Base-by-base conservation (phyloP, 768 basidiomycete genomes). In the Dioszegia aurantiaca region DNA sequence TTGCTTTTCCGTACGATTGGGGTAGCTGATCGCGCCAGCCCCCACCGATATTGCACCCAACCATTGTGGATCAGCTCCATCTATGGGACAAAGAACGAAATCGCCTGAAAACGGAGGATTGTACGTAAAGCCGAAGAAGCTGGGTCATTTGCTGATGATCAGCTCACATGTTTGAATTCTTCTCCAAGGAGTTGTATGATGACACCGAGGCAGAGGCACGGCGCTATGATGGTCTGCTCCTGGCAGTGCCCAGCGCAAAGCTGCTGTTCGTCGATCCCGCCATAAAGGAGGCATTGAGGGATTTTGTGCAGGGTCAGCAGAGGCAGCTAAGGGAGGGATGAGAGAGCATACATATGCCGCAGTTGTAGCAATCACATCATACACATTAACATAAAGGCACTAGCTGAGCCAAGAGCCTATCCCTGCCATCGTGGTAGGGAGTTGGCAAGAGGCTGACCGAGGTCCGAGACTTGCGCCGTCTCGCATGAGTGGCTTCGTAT, bases 1-100 rank as follows among this genome's bases (percentile, higher is more conserved):
- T 16, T 27, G 48, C 26, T n/a, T n/a, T n/a, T 43, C 43, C 33
- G 47, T 52, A 47, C 40, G 26, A 37, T 37, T 30, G 21, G 45
- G 4, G 12, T 12, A 49, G 54, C 37, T 56, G 30, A 28, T 11
- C 8, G 28, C 17, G 14, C 19, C 36, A 61, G 48, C 69, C 67
- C 19, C 69, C 61, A 72, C 93, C 93, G 9, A 80, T 98, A 14
- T 80, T 99, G 23, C 94, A 95, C 27, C 91, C 95, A 42, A 98
- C 95, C 0, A 94, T 99, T 0, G 92, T 95, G 72, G 94, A 99
- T 78, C 94, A 98, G 78, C 89, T 99, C 61, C 86, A 94, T 57
- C 81, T 98, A 17, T 99, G 95, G 92, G 93, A 99, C 77, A 81
- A 93, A 42, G 95, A 98, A 79, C 84, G 87, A 77, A 92, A 95